phyloP scores from a whole-genome alignment of 2,329 filamentous ascomycete genomes.

The Alternaria gaisen region DNA sequence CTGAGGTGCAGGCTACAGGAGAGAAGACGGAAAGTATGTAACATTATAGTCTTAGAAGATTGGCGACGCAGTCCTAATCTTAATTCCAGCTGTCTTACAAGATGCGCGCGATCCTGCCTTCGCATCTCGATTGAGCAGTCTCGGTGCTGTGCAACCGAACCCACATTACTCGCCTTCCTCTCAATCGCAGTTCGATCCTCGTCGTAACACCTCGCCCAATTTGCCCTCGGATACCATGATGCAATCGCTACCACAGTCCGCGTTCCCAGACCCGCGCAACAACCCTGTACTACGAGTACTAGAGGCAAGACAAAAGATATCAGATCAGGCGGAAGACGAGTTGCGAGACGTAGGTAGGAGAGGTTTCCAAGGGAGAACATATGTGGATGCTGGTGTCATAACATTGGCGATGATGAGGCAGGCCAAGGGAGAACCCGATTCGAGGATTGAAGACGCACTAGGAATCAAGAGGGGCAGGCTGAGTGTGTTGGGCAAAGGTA shows the following conservation, averaged over 20 bases:
- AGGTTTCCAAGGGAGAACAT: constrained; percentile 54
- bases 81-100: constrained; percentile 62
- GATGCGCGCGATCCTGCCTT: constrained; percentile 70
- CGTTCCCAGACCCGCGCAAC: constrained; percentile 44
- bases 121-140: constrained; percentile 79
- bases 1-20: constrained; percentile 50
- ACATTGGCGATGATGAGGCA: constrained; percentile 48
- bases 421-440: constrained; percentile 39
- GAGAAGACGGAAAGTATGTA: constrained; percentile 51
- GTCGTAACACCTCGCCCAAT: constrained; percentile 35
- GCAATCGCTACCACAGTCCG: constrained; percentile 39
- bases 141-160: constrained; percentile 67
- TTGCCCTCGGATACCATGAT: constrained; percentile 42
- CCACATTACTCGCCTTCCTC: constrained; percentile 66
- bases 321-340: constrained; percentile 64
- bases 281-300: constrained; percentile 67
- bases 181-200: constrained; percentile 55
- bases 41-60: neutral
- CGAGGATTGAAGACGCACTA: constrained; percentile 43
- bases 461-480: constrained; percentile 47
- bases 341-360: constrained; percentile 55
- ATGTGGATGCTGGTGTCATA: constrained; percentile 56
- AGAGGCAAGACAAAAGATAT: constrained; percentile 60
- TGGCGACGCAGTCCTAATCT: neutral
- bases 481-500: constrained; percentile 34